These are phyloP conservation scores for Leccinellum luteum DNA, from an alignment of 768 basidiomycete species.

Conservation along the genomic window DNA sequence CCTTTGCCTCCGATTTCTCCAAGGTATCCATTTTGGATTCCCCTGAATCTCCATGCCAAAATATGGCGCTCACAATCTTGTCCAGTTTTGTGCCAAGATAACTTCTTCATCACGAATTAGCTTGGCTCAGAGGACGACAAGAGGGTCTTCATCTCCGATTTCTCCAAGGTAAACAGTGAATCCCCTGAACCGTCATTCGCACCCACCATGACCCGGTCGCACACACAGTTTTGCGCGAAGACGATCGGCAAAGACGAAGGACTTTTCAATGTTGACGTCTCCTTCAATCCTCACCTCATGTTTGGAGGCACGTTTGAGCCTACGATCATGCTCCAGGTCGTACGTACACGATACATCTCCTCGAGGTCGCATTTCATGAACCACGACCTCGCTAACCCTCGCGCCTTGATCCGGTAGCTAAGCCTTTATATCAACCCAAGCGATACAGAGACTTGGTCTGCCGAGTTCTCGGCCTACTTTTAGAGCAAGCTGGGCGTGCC, in stretches of 20 bases:
- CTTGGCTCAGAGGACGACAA: conserved; percentile 25
- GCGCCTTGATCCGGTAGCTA: conserved; percentile 35
- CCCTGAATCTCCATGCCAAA: neutral
- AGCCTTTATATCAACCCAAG: conserved; percentile 52
- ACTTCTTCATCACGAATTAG: conserved; percentile 1
- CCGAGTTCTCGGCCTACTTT: conserved; percentile 53
- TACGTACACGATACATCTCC: conserved; percentile 33
- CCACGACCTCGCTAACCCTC: neutral
- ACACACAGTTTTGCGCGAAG: conserved; percentile 47
- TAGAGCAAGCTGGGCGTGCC: conserved; percentile 49
- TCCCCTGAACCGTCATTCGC: neutral
- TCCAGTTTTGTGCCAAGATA: conserved; percentile 50
- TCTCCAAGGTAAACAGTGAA: conserved; percentile 49
- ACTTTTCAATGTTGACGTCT: conserved; percentile 53
- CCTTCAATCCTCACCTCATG: conserved; percentile 57
- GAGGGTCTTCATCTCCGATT: conserved; percentile 42
- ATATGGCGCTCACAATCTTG: neutral
- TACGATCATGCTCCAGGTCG: conserved; percentile 56
- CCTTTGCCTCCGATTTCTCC: conserved; percentile 50
- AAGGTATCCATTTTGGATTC: conserved; percentile 38
- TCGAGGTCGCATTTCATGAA: neutral
- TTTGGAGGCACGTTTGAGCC: conserved; percentile 66
- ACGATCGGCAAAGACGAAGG: conserved; percentile 53
- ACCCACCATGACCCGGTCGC: neutral
- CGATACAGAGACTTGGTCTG: conserved; percentile 52